Conservation (phyloP, 192 early-diverging fungal species). For the Coemansia asiatica region DNA sequence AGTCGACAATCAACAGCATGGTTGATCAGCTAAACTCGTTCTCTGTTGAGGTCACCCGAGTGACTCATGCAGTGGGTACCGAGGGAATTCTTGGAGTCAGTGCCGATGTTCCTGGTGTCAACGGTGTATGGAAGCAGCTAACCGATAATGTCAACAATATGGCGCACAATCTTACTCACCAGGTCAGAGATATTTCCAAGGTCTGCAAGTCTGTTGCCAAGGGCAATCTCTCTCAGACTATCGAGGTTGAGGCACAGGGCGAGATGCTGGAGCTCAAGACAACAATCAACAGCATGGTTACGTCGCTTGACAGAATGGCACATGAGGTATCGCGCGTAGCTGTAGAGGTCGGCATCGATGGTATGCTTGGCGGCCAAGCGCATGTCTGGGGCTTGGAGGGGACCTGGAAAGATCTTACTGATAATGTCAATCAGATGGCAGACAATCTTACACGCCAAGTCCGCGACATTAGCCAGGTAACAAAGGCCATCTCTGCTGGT, state of each 20-base stretch:
- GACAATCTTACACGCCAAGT: conserved; percentile 62
- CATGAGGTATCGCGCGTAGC: conserved; percentile 74
- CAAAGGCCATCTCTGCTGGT: conserved; percentile 60
- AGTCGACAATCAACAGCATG: conserved; percentile 67
- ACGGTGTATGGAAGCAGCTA: conserved; percentile 69
- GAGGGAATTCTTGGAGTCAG: conserved; percentile 59
- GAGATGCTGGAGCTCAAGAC: conserved; percentile 69
- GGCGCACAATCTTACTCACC: conserved; percentile 66
- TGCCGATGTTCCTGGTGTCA: conserved; percentile 58
- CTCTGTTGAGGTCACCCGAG: conserved; percentile 59
- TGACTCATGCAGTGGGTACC: conserved; percentile 60
- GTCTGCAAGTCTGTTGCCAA: conserved; percentile 64
- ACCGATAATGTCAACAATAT: conserved; percentile 69
- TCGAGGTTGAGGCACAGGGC: conserved; percentile 64
- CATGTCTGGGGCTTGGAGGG: conserved; percentile 59
- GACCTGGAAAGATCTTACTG: conserved; percentile 66
- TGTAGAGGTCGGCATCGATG: conserved; percentile 70
- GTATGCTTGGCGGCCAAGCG: conserved; percentile 63
- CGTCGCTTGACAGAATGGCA: conserved; percentile 59
- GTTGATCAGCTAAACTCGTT: conserved; percentile 60
- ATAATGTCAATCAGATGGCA: conserved; percentile 69
- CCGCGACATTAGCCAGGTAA: conserved; percentile 60
- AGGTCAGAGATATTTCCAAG: conserved; percentile 68
- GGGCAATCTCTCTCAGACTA: conserved; percentile 68
- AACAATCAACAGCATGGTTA: conserved; percentile 74